Evolutionary conservation across 352 stramenopile genomes (phyloP).

Genomic region (Phytophthora colocasiae): DNA sequence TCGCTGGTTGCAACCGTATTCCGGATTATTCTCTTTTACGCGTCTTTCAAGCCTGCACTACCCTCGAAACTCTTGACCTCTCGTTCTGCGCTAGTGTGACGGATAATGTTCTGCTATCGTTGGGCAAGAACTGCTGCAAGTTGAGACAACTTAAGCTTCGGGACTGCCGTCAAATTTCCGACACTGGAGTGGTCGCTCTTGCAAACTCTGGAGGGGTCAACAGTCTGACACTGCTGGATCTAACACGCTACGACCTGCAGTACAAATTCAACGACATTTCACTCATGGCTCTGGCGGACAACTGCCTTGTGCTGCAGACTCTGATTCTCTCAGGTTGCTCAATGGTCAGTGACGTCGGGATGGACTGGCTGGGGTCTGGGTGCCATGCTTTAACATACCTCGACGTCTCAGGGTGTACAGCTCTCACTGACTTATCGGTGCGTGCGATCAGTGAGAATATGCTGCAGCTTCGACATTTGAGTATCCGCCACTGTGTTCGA

Average conservation of each 20-base stretch:
- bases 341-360: conserved; percentile 91
- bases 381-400: conserved; percentile 85
- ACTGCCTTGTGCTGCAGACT: conserved; percentile 56
- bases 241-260: conserved; percentile 87
- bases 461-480: conserved; percentile 60
- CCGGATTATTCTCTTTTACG: conserved; percentile 83
- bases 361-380: conserved; percentile 90
- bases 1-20: conserved; percentile 83
- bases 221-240: conserved; percentile 75
- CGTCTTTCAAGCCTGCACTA: conserved; percentile 76
- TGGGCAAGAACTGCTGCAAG: conserved; percentile 68
- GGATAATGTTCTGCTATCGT: conserved; percentile 78
- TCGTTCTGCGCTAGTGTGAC: conserved; percentile 83
- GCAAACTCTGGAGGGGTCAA: conserved; percentile 61
- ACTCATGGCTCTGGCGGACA: conserved; percentile 83
- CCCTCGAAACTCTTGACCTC: conserved; percentile 75
- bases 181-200: conserved; percentile 85
- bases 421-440: conserved; percentile 90
- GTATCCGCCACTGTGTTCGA: conserved; percentile 51
- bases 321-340: conserved; percentile 86
- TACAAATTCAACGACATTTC: conserved; percentile 94
- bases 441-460: conserved; percentile 85
- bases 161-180: conserved; percentile 89
- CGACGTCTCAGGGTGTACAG: conserved; percentile 83
- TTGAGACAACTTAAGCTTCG: conserved; percentile 76